These are phyloP conservation scores for Talaromyces atroroseus DNA, from an alignment of 2,329 filamentous ascomycete species.

Conservation along the genomic window DNA sequence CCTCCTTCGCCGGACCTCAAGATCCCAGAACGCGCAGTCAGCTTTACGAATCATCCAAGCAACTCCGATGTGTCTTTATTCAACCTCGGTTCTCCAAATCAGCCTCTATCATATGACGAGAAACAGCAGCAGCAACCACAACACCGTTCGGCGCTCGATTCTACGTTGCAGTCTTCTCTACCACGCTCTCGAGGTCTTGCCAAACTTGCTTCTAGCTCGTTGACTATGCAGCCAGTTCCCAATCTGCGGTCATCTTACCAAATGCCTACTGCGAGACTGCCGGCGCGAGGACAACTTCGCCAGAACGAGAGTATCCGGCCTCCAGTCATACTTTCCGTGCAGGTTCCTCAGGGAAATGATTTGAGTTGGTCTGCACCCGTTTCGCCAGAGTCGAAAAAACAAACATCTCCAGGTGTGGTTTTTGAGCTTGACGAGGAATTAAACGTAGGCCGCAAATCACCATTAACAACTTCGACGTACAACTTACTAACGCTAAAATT, in stretches of 20 bases:
- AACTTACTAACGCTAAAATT: background rate
- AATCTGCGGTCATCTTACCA: background rate
- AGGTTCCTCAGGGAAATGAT: constrained; percentile 4
- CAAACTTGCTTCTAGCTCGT: background rate
- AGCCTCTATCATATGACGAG: background rate
- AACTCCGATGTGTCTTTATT: constrained; percentile 12
- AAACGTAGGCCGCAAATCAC: background rate
- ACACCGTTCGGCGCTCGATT: background rate
- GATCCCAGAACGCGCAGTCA: background rate
- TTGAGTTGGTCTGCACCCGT: background rate
- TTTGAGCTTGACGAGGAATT: constrained; percentile 9
- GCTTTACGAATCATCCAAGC: background rate
- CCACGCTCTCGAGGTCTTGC: background rate
- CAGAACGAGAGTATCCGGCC: background rate
- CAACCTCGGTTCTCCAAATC: constrained; percentile 3
- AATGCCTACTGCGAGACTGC: background rate
- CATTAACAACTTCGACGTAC: background rate
- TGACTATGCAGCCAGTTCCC: background rate
- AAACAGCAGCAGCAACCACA: background rate
- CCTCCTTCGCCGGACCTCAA: constrained; percentile 1
- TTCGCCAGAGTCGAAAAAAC: background rate
- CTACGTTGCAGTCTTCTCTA: background rate
- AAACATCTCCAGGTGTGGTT: background rate
- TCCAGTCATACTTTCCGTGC: background rate
- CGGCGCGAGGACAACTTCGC: background rate